phyloP scores from a whole-genome alignment of 2,329 filamentous ascomycete genomes.

The Cadophora sp. region DNA sequence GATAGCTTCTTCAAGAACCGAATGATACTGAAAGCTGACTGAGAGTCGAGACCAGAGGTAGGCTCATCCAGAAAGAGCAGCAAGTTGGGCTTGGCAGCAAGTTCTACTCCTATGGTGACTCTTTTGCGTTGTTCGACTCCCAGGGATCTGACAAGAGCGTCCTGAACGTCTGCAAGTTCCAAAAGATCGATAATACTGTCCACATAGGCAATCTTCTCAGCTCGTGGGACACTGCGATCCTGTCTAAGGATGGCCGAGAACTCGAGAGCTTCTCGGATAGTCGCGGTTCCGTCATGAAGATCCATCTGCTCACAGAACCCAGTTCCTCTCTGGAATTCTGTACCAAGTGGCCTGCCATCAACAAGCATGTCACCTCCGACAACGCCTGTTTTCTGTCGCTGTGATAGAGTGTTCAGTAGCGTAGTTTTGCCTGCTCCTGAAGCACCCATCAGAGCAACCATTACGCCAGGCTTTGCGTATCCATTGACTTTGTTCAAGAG shows the following conservation, averaged over 20 bases:
- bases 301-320: conserved; percentile 78
- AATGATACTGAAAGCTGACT: conserved; percentile 72
- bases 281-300: conserved; percentile 71
- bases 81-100: conserved; percentile 72
- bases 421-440: conserved; percentile 87
- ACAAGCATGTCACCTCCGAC: conserved; percentile 72
- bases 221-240: conserved; percentile 56
- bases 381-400: conserved; percentile 71
- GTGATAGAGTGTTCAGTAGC: conserved; percentile 76
- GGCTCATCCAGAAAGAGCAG: conserved; percentile 77
- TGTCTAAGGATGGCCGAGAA: conserved; percentile 73
- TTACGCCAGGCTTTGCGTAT: conserved; percentile 77
- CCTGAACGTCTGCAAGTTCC: conserved; percentile 69
- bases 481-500: conserved; percentile 75
- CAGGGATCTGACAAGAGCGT: conserved; percentile 69
- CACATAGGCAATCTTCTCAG: conserved; percentile 71
- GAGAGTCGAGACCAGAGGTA: conserved; percentile 73
- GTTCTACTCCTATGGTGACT: conserved; percentile 75
- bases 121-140: conserved; percentile 70
- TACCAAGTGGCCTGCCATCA: conserved; percentile 66
- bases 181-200: conserved; percentile 70
- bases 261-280: conserved; percentile 71
- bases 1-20: conserved; percentile 73
- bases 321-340: conserved; percentile 71
- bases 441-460: conserved; percentile 83